phyloP scores from a whole-genome alignment of 495 filamentous ascomycete species.

The Xylaria grammica region DNA sequence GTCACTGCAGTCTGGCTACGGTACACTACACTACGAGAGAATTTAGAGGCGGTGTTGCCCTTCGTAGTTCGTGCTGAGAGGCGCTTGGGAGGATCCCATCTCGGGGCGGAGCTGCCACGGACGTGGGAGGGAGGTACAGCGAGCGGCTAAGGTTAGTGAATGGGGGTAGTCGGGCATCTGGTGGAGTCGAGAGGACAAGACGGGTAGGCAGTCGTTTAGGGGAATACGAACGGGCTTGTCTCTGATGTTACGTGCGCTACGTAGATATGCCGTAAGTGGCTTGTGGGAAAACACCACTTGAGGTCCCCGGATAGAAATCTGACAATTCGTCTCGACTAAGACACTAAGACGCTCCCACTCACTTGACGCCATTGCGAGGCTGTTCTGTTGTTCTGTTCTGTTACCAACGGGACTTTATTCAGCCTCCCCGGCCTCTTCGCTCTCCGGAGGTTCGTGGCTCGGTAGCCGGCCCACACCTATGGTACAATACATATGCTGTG shows the following conservation, averaged over 20 bases:
- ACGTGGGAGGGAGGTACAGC: background rate
- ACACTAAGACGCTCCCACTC: no score
- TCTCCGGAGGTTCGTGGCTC: conserved; percentile 11
- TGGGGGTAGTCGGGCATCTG: background rate
- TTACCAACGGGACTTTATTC: background rate
- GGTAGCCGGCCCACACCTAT: conserved; percentile 7
- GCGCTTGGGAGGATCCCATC: conserved; percentile 8
- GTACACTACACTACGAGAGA: conserved; percentile 4
- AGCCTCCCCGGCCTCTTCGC: conserved; percentile 1
- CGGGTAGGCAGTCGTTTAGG: background rate
- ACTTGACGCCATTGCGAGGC: no score
- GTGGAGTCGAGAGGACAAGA: background rate
- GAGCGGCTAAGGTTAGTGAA: background rate
- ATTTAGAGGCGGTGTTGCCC: background rate
- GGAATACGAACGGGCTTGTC: background rate
- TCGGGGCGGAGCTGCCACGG: background rate
- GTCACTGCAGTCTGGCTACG: no score
- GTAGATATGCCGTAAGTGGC: background rate
- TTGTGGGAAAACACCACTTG: background rate
- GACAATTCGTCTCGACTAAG: no score
- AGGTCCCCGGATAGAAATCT: no score
- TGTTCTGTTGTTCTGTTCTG: no score
- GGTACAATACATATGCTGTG: background rate
- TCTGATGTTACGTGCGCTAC: background rate
- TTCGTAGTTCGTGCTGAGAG: background rate